These are phyloP conservation scores for Cryptosporidium ryanae DNA, from an alignment of 169 alveolate genomes.

Conservation along the genomic window DNA sequence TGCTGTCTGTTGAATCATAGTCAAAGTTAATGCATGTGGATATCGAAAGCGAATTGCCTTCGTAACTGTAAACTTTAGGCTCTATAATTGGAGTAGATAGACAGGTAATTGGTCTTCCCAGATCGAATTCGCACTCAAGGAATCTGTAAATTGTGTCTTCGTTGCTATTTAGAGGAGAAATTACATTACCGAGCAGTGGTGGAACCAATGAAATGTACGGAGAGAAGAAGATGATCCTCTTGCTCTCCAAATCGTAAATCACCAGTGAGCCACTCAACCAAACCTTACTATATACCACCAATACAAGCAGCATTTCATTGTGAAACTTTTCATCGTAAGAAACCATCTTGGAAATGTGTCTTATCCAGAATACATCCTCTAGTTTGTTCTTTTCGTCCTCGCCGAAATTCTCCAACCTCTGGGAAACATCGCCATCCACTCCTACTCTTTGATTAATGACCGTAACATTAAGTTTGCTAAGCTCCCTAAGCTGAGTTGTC, in stretches of 20 bases:
- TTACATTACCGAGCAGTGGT: slow-evolving; percentile 25
- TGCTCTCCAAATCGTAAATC: slow-evolving; percentile 30
- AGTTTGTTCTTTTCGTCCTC: neutral
- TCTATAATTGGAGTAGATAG: slow-evolving; percentile 50
- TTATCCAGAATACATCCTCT: slow-evolving; percentile 24
- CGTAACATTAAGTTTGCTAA: neutral
- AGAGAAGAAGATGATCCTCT: slow-evolving; percentile 40
- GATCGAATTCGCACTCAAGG: slow-evolving; percentile 49
- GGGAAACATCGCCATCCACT: slow-evolving; percentile 15
- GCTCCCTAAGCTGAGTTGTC: neutral
- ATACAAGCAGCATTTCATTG: slow-evolving; percentile 3
- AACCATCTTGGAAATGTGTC: slow-evolving; percentile 42
- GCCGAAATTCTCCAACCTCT: neutral
- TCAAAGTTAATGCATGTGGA: slow-evolving; percentile 2
- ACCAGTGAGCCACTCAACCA: slow-evolving; percentile 51
- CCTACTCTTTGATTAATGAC: slow-evolving; percentile 48
- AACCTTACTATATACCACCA: slow-evolving; percentile 47
- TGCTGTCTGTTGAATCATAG: neutral
- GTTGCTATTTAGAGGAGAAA: neutral
- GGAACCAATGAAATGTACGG: slow-evolving; percentile 66
- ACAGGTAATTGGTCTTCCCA: slow-evolving; percentile 67
- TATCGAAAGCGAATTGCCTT: slow-evolving; percentile 4
- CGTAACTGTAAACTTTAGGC: slow-evolving; percentile 19
- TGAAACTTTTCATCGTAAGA: neutral
- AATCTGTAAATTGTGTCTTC: slow-evolving; percentile 51